Evolutionary conservation across 2,329 filamentous ascomycete species (phyloP), one percentile per base, ranked within the genome.

Genomic region (Aspergillus bombycis): DNA sequence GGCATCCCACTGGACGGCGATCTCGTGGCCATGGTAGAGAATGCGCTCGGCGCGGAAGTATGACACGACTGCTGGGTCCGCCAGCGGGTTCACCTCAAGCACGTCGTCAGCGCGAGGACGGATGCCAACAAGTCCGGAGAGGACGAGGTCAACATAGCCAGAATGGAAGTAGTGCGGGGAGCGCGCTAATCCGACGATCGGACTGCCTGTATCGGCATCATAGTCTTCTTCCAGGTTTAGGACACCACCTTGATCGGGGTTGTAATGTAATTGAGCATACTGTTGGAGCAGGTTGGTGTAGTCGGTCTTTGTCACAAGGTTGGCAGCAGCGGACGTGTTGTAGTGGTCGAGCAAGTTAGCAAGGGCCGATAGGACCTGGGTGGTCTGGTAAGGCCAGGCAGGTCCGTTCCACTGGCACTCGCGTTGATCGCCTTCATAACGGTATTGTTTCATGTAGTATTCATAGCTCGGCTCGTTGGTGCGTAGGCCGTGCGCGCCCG

Each of bases 391-490:
- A 0, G 80, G 79, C 80, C 80, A 82, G 0, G 77, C 72, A 0
- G 80, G 79, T 1, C 80, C 80, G 46, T 82, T 81, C 80, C 80
- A 82, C 55, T 82, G 80, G 58, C 80, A 82, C 57, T 82, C 80
- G 4, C 58, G 63, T 2, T 74, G 65, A 1, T 66, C 69, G 11
- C 72, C 73, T 48, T 78, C 74, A 61, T 81, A 82, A 26, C 68
- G 65, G 45, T 69, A 70, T 48, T 69, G 67, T 1, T 32, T 59
- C 80, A 82, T 81, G 70, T 80, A 82, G 64, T 81, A 81, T 63
- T 82, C 66, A 62, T 80, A 82, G 46, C 74, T 78, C 1, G 80
- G 79, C 57, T 81, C 80, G n/a, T 75, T 76, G 10, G 80, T 82
- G 9, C 79, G 73, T 32, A 82, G 69, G 11, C 80, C 79, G 36